Percentiles rank a stretch among this genome's conserved stretches.
Evolutionary conservation across 208 protist species (phyloP).

Genomic region (Trypanosoma lewisi): DNA sequence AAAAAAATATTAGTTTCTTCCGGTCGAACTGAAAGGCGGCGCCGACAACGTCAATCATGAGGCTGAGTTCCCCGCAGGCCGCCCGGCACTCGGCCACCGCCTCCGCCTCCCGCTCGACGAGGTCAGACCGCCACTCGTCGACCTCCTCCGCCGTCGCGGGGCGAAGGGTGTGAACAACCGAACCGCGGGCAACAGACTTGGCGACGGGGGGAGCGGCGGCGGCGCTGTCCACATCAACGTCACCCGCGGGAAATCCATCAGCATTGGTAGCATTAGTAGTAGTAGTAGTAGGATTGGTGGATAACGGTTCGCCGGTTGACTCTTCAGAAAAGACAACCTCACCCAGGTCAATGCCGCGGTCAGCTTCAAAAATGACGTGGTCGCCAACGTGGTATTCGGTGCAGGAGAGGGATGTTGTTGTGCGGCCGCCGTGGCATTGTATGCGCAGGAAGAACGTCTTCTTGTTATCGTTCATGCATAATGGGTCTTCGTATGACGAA

Average conservation of each 20-base stretch:
- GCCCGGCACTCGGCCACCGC: slow-evolving; percentile 54
- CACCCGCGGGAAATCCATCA: too few relatives aligned
- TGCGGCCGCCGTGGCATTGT: slow-evolving; percentile 43
- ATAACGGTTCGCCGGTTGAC: not conserved
- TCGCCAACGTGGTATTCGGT: slow-evolving; percentile 30
- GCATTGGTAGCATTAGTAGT: slow-evolving; percentile 10
- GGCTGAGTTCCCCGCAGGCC: slow-evolving; percentile 38
- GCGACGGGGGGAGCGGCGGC: not conserved
- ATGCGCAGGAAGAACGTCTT: slow-evolving; percentile 40
- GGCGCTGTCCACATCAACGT: too few relatives aligned
- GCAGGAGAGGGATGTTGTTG: slow-evolving; percentile 23
- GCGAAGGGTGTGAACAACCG: slow-evolving; percentile 30
- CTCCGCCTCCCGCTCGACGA: slow-evolving; percentile 46
- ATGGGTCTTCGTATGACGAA: not conserved
- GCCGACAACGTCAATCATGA: slow-evolving; percentile 58
- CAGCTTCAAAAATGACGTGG: slow-evolving; percentile 76
- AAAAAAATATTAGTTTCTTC: slow-evolving; percentile 86
- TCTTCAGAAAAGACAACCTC: slow-evolving; percentile 54
- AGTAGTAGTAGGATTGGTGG: not conserved
- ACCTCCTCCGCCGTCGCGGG: slow-evolving; percentile 59
- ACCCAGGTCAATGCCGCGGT: slow-evolving; percentile 77
- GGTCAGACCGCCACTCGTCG: slow-evolving; percentile 48
- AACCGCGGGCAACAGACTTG: slow-evolving; percentile 3
- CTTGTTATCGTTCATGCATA: not conserved
- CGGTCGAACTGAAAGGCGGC: slow-evolving; percentile 89